Evolutionary conservation across 495 filamentous ascomycete species (phyloP), one percentile per base, ranked within the genome.

Genomic region (Neurospora sublineolata): DNA sequence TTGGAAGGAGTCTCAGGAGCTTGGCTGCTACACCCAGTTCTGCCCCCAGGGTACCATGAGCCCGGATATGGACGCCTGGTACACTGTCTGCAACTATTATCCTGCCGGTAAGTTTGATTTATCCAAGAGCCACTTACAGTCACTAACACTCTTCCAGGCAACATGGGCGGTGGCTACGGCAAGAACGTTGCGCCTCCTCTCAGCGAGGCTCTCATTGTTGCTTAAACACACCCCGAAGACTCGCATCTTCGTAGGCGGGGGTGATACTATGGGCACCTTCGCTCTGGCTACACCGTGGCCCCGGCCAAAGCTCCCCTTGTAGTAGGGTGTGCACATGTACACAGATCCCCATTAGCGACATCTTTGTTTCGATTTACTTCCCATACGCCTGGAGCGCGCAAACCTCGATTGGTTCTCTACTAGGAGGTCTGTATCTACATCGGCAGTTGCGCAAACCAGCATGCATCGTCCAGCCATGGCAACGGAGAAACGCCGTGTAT

Each of bases 71-170:
- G 79, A 73, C 70, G 76, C 79, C 18, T 86, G 81, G 81, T 91
- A 85, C 79, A 93, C 92, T 67, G 93, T 97, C 68, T 99, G 95
- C 90, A 94, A 97, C 85, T 99, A 99, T 81, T 81, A 79, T 67
- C 85, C 91, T 74, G 79, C 87, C 72, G 92, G 91, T 91, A 83
- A 67, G 83, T 74, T 46, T 14, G 18, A 42, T 16, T 83, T 23
- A 30, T 70, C 12, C 23, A 37, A 4, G 52, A 30, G 14, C 6
- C 20, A 11, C 12, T 12, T 70, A n/a, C 16, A 3, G n/a, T 27
- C 69, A 72, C 75, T 84, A 77, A 82, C 73, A 71, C 69, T 68
- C 14, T 40, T 71, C 38, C 68, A 90, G 90, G 91, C 73, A 94
- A 95, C 82, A 83, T 90, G 70, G 86, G 80, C 20, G 88, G 87